A percentile compares a stretch with the other conserved stretches of the same genome.
These are phyloP conservation scores for Albugo laibachii DNA, from an alignment of 352 stramenopile genomes.

Conservation along the genomic window DNA sequence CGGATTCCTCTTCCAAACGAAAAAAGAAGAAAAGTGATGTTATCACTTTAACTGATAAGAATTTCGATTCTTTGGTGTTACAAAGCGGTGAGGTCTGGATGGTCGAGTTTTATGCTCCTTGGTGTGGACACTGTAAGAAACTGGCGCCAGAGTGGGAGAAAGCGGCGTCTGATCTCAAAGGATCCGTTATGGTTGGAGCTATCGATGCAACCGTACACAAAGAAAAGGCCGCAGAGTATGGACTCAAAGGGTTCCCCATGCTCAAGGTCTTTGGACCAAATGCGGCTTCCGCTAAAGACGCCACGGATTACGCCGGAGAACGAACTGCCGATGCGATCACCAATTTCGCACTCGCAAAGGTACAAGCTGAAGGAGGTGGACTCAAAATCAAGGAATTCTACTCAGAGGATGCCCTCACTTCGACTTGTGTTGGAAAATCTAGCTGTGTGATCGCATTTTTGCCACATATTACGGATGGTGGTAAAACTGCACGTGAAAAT, in stretches of 20 bases:
- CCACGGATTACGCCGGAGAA: conserved; percentile 74
- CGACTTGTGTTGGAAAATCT: conserved; percentile 73
- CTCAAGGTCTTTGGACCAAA: conserved; percentile 86
- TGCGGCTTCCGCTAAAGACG: conserved; percentile 27
- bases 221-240: conserved; percentile 65
- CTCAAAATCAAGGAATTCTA: conserved; percentile 68
- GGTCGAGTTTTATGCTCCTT: conserved; percentile 85
- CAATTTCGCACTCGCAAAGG: conserved; percentile 39
- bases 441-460: conserved; percentile 82
- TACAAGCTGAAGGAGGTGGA: conserved; percentile 49
- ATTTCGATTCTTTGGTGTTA: conserved; percentile 80
- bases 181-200: conserved; percentile 79
- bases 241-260: conserved; percentile 86
- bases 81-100: conserved; percentile 82
- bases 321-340: conserved; percentile 73
- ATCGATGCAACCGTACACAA: conserved; percentile 88
- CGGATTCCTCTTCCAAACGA: conserved; percentile 15
- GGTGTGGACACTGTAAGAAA: conserved; percentile 85
- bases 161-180: conserved; percentile 69
- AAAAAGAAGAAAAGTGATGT: conserved; percentile 31
- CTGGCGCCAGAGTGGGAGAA: conserved; percentile 84
- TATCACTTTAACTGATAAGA: conserved; percentile 79
- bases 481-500: conserved; percentile 58
- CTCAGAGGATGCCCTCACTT: conserved; percentile 31
- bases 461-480: conserved; percentile 77